Conservation (phyloP, 768 basidiomycete species). For the Trametes cubensis region DNA sequence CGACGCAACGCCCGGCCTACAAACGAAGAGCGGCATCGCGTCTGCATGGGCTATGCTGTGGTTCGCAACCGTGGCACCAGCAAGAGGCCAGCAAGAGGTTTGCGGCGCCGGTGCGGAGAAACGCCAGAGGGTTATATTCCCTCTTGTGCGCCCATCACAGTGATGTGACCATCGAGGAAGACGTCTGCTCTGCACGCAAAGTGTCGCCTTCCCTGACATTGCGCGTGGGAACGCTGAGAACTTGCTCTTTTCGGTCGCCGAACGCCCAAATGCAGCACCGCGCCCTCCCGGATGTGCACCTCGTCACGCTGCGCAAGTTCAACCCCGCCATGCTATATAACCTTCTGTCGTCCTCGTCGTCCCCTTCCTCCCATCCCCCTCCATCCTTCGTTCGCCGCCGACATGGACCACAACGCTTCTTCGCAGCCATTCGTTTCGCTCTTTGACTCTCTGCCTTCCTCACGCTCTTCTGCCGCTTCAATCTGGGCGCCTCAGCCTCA, state of each 20-base stretch:
- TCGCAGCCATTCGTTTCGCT: slow-evolving; percentile 31
- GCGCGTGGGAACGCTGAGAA: slow-evolving; percentile 25
- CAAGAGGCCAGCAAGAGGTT: not conserved
- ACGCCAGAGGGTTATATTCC: not conserved
- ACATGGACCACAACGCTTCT: slow-evolving; percentile 28
- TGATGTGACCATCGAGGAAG: slow-evolving; percentile 25
- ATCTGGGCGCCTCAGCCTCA: slow-evolving; percentile 88
- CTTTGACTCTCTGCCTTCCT: slow-evolving; percentile 29
- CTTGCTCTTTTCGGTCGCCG: slow-evolving; percentile 13
- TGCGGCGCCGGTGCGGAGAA: slow-evolving; percentile 13
- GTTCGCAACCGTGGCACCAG: slow-evolving; percentile 8
- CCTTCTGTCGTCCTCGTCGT: slow-evolving; percentile 6
- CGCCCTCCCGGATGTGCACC: slow-evolving; percentile 10
- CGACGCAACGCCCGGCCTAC: not conserved
- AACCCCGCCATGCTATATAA: slow-evolving; percentile 19
- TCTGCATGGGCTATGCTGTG: not conserved
- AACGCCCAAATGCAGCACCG: slow-evolving; percentile 16
- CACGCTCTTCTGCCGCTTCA: slow-evolving; percentile 41
- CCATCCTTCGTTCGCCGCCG: slow-evolving; percentile 12
- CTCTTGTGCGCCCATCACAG: slow-evolving; percentile 16
- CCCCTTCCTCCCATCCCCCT: slow-evolving; percentile 15
- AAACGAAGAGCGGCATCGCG: not conserved
- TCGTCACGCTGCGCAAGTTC: slow-evolving; percentile 14
- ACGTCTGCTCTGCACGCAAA: slow-evolving; percentile 5
- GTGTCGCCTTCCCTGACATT: slow-evolving; percentile 17